phyloP scores from a whole-genome alignment of 345 rosid species.

The Lepidium didymum region DNA sequence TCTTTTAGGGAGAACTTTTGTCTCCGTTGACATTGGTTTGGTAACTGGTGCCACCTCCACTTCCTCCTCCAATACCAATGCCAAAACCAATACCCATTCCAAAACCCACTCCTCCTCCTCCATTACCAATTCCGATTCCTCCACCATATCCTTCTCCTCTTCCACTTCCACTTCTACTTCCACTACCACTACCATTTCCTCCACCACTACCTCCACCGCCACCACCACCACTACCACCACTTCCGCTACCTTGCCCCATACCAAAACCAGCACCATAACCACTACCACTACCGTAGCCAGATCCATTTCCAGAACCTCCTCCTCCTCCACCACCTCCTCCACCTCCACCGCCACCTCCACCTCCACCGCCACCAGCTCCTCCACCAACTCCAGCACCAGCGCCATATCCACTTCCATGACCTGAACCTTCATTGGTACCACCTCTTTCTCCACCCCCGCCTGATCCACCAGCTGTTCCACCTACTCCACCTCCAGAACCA shows the following conservation, averaged over 20 bases:
- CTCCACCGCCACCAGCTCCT: constrained; percentile 9
- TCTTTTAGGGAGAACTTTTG: constrained; percentile 9
- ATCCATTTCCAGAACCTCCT: constrained; percentile 30
- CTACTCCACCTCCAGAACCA: constrained; percentile 16
- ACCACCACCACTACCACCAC: constrained; percentile 13
- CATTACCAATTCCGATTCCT: constrained; percentile 25
- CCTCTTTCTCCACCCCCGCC: constrained; percentile 12
- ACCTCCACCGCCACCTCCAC: constrained; percentile 23
- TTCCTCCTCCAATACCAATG: constrained; percentile 28
- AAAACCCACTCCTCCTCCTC: constrained; percentile 26
- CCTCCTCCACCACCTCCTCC: constrained; percentile 24
- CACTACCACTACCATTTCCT: neutral
- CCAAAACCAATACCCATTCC: constrained; percentile 31
- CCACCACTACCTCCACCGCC: constrained; percentile 1
- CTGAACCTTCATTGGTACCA: neutral
- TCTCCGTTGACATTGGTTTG: constrained; percentile 14
- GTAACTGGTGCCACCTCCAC: constrained; percentile 22
- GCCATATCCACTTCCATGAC: constrained; percentile 22
- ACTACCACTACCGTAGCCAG: constrained; percentile 34
- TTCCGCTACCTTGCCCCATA: constrained; percentile 17
- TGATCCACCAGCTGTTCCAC: constrained; percentile 5
- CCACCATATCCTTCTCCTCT: constrained; percentile 29
- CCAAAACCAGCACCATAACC: constrained; percentile 29
- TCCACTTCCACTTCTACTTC: constrained; percentile 17
- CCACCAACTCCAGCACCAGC: constrained; percentile 21